These are phyloP conservation scores for Erodium moschatum DNA, from an alignment of 441 rosid species.

Conservation along the genomic window DNA sequence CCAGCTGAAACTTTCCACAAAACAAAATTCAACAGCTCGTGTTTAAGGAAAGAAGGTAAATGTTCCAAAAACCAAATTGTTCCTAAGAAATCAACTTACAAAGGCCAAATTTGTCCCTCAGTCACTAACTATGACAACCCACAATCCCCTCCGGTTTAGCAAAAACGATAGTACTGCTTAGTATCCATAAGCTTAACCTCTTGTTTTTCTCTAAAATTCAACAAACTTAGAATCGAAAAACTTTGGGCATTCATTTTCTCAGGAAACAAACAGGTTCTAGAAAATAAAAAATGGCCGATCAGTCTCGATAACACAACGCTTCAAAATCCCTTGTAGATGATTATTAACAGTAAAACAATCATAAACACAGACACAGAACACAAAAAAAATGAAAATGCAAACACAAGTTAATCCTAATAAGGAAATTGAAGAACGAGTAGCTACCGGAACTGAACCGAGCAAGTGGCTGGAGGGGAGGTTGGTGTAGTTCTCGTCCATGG, in stretches of 20 bases:
- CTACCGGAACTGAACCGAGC: conserved; percentile 92
- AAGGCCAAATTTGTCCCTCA: too few relatives aligned
- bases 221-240: not conserved
- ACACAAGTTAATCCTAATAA: too few relatives aligned
- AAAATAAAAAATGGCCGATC: too few relatives aligned
- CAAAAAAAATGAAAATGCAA: not conserved
- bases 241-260: conserved; percentile 1
- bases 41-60: not conserved
- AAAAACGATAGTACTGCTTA: not conserved
- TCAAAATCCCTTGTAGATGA: not conserved
- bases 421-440: not conserved
- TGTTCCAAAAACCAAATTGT: not conserved
- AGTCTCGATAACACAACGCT: too few relatives aligned
- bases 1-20: not conserved
- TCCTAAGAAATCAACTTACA: not conserved
- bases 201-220: not conserved
- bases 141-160: not conserved
- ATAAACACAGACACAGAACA: not conserved
- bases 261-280: conserved; percentile 1
- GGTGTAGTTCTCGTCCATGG: conserved; percentile 58
- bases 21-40: not conserved
- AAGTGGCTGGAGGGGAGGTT: conserved; percentile 67
- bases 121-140: not conserved
- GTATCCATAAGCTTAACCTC: not conserved
- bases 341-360: not conserved